Percentiles rank a stretch among this genome's conserved stretches.
Evolutionary conservation across 495 filamentous ascomycete genomes (phyloP).

Genomic region (Apodospora peruviana): DNA sequence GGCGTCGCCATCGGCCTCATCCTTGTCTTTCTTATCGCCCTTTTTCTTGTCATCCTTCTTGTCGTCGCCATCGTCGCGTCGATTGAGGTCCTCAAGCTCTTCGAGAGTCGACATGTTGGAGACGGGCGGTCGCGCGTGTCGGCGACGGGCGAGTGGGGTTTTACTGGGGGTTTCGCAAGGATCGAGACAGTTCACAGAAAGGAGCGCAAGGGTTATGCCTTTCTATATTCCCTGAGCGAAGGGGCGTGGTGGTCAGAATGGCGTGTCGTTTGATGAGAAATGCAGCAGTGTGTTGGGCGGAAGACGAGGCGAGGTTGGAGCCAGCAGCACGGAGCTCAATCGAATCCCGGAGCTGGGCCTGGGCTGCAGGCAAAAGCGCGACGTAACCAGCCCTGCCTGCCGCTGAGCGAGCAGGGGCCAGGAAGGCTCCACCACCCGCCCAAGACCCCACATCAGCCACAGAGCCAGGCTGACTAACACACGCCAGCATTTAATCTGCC

Average conservation of each 20-base stretch:
- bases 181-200: not conserved
- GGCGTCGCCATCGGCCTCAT: conserved; percentile 66
- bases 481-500: too few relatives aligned
- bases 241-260: too few relatives aligned
- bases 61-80: conserved; percentile 77
- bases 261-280: too few relatives aligned
- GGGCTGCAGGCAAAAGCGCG: conserved; percentile 34
- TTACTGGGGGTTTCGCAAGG: not conserved
- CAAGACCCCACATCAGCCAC: not conserved
- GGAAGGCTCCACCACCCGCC: not conserved
- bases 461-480: too few relatives aligned
- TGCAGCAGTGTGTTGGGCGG: conserved; percentile 1
- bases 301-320: conserved; percentile 4
- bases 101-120: conserved; percentile 35
- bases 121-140: conserved; percentile 1
- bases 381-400: conserved; percentile 22
- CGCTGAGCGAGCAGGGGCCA: not conserved
- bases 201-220: not conserved
- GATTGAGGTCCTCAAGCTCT: conserved; percentile 41
- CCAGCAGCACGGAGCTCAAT: conserved; percentile 22
- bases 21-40: conserved; percentile 63
- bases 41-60: conserved; percentile 68
- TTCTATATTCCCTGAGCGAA: not conserved
- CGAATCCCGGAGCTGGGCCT: conserved; percentile 8
- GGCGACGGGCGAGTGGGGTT: not conserved